Base-by-base conservation (phyloP, 2,329 filamentous ascomycete genomes). In the Colletotrichum lentis region DNA sequence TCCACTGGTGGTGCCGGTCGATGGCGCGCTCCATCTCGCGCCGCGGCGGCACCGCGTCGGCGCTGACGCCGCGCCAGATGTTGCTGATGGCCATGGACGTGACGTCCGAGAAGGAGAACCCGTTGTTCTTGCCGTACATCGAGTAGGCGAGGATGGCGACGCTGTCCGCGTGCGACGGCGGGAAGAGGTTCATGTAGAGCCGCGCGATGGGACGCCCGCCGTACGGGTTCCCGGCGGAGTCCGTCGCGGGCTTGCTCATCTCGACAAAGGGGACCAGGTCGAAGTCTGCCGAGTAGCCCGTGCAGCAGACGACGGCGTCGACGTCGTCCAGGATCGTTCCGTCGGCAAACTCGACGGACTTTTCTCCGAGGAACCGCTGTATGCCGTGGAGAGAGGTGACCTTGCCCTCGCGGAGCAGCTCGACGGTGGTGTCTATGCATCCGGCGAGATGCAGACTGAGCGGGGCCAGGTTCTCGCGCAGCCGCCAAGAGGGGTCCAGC, bases 161-260 rank as follows among this genome's bases (percentile, higher is more conserved):
- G 16, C 78, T 80, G 39, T 79, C 74, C 0, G 79, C 77, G 37
- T 80, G 75, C 18, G 74, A 70, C 0, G 78, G 76, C 0, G 79
- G 78, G 68, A 82, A 81, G 3, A 80, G 73, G 67, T 81, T 81
- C 64, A 78, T 77, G 59, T 79, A 82, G 0, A 82, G 69, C 3
- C 75, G 70, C 1, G 75, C 73, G 1, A 80, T 73, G 0, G 73
- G 68, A 43, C 73, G 73, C 3, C 75, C 76, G 6, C 72, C 73
- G 12, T 77, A 77, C 1, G 74, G 73, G 5, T 72, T 56, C 5
- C 57, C 67, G 7, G 62, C 39, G 1, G 7, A 43, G 16, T 70
- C 69, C 3, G 63, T 52, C 7, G 64, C 44, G 3, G 73, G 73
- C 35, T 55, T 64, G 66, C 69, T 75, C 6, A 59, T 72, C 50